Percentiles rank a stretch among this genome's conserved stretches.
Evolutionary conservation across 306 rosid genomes (phyloP).

Genomic region (Echinosophora koreensis): DNA sequence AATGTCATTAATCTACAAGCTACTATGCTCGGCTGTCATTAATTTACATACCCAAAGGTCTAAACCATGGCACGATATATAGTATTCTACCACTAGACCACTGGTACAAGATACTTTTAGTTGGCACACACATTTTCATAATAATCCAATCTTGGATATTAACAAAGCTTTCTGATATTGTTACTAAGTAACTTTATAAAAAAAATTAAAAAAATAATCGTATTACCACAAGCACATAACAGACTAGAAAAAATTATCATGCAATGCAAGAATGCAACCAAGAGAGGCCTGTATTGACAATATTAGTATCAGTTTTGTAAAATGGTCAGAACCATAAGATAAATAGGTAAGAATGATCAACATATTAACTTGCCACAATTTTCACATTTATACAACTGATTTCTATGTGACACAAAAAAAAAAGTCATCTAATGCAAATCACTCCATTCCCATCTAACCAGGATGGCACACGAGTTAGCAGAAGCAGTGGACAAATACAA

Average conservation of each 20-base stretch:
- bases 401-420: constrained; percentile 3
- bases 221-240: too few species aligned
- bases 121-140: too few species aligned
- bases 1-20: too few species aligned
- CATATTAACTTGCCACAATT: constrained; percentile 21
- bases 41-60: too few species aligned
- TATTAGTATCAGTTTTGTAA: background rate
- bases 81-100: too few species aligned
- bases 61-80: too few species aligned
- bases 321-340: constrained; percentile 13
- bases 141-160: too few species aligned
- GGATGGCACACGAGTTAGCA: background rate
- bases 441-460: constrained; percentile 34
- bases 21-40: too few species aligned
- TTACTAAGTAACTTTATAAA: too few species aligned
- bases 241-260: background rate
- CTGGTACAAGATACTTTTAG: too few species aligned
- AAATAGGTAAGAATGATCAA: constrained; percentile 10
- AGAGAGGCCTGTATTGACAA: constrained; percentile 10
- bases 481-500: background rate
- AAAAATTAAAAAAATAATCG: too few species aligned
- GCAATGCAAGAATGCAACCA: constrained; percentile 28
- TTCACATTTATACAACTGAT: constrained; percentile 5
- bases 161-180: too few species aligned
- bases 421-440: background rate